Conservation (phyloP, 352 stramenopile species). For the Chrysophaeum taylorii region DNA sequence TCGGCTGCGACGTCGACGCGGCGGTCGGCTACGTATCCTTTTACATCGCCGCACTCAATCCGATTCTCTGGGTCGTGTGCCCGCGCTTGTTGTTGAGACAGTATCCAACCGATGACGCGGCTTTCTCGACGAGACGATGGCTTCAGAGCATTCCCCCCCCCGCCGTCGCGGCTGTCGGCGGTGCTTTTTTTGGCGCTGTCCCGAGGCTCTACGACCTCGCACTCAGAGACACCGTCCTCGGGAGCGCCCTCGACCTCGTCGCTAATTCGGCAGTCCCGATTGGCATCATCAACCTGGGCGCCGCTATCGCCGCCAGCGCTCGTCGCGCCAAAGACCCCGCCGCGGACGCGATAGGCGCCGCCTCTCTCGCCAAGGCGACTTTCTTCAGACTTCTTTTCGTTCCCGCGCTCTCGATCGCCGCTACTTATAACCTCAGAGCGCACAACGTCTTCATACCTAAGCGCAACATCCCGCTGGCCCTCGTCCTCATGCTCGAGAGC, state of each 20-base stretch:
- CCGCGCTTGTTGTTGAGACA: too few species aligned
- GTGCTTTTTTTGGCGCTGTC: background rate
- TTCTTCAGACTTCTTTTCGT: background rate
- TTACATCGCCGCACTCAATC: background rate
- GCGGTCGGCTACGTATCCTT: background rate
- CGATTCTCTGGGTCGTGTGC: background rate
- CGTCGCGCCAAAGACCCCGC: background rate
- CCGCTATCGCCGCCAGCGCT: background rate
- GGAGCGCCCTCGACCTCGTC: background rate
- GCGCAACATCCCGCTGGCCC: background rate
- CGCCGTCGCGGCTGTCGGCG: background rate
- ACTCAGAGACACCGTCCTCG: background rate
- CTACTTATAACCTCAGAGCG: background rate
- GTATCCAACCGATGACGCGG: too few species aligned
- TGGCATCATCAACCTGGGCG: conserved; percentile 2
- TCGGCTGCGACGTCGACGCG: background rate
- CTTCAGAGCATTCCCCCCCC: background rate
- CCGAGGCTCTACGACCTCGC: background rate
- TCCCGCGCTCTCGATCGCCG: background rate
- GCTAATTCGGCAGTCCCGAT: background rate
- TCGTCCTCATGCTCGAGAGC: background rate
- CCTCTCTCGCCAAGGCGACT: too few species aligned
- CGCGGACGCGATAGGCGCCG: background rate
- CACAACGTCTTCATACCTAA: background rate
- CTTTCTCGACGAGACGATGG: background rate